Evolutionary conservation across 2,329 filamentous ascomycete genomes (phyloP), one percentile per base, ranked within the genome.

Genomic region (Xylaria sp.): DNA sequence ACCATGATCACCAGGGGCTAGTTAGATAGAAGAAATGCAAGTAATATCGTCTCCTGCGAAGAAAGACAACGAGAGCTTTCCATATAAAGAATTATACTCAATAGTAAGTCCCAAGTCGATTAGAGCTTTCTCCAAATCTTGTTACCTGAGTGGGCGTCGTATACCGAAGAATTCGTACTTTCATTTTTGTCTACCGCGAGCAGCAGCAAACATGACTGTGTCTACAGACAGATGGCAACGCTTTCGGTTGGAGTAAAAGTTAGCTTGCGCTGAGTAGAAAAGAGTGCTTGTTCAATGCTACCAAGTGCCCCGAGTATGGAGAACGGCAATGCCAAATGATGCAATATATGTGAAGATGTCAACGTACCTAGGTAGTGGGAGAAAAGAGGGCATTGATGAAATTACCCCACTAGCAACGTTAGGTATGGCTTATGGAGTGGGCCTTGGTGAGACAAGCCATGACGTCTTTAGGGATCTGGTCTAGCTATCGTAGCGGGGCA

Each of bases 401-500:
- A 20, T 37, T 37, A 55, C 52, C 51, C 52, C 52, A 55, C 52
- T 55, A 55, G 25, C 52, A 7, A 37, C 41, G 15, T 46, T n/a
- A 7, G 34, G 34, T 37, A 37, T n/a, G 15, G 41, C 41, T 46
- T 46, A n/a, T 55, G 37, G 18, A 34, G 23, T 12, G 28, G 31
- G 46, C 23, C 18, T 4, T 25, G 28, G 52, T 48, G 61, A 25
- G 61, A 39, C 39, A 18, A 28, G 5, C 7, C 15, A 64, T 64
- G 62, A 64, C 62, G 62, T 64, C 46, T 58, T 18, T 39, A 15
- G 7, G 9, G 31, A 55, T 55, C 15, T 10, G 18, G 51, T 37
- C 52, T 56, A 56, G 52, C 12, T 25, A 48, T 18, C 20, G 23
- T 9, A 18, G 18, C n/a, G n/a, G 46, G 28, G 28, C 28, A 28